Evolutionary conservation across 768 basidiomycete species (phyloP).

Genomic region (Boletus speciosus): DNA sequence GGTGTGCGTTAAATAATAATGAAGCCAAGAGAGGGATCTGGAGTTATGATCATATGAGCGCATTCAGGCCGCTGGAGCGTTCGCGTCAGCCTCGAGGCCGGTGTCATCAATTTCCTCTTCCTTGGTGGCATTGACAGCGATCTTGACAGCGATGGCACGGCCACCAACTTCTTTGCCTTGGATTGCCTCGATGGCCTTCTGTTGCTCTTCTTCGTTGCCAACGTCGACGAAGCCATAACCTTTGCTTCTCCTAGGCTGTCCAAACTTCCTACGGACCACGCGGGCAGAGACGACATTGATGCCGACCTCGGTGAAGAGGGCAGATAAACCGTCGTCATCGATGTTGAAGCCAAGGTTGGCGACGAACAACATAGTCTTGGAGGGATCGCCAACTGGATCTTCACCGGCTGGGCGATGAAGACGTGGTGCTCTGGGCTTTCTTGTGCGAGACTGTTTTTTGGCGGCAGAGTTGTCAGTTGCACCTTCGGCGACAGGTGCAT

Average conservation of each 20-base stretch:
- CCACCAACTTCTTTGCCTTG: slow-evolving; percentile 88
- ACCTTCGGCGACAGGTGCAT: slow-evolving; percentile 36
- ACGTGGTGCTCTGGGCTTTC: slow-evolving; percentile 58
- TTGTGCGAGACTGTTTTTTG: slow-evolving; percentile 45
- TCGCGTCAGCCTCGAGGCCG: slow-evolving; percentile 27
- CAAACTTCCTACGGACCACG: slow-evolving; percentile 84
- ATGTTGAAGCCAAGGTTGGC: slow-evolving; percentile 97
- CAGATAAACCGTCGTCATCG: slow-evolving; percentile 75
- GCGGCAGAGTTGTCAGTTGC: slow-evolving; percentile 35
- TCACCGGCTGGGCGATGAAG: slow-evolving; percentile 70
- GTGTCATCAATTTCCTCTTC: slow-evolving; percentile 50
- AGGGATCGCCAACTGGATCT: slow-evolving; percentile 83
- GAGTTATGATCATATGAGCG: slow-evolving; percentile 10
- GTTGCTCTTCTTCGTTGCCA: slow-evolving; percentile 81
- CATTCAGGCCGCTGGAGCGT: slow-evolving; percentile 26
- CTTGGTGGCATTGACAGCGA: slow-evolving; percentile 83
- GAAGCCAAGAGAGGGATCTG: slow-evolving; percentile 26
- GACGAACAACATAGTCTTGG: slow-evolving; percentile 88
- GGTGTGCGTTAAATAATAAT: slow-evolving; percentile 26
- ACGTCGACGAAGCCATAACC: slow-evolving; percentile 99
- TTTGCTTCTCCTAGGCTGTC: slow-evolving; percentile 83
- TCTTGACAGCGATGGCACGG: slow-evolving; percentile 86
- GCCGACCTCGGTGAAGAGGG: slow-evolving; percentile 84
- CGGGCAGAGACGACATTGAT: slow-evolving; percentile 82
- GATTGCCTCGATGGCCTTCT: slow-evolving; percentile 83